phyloP scores from a whole-genome alignment of 2,329 filamentous ascomycete species.

The Sordariomycetes sp. region DNA sequence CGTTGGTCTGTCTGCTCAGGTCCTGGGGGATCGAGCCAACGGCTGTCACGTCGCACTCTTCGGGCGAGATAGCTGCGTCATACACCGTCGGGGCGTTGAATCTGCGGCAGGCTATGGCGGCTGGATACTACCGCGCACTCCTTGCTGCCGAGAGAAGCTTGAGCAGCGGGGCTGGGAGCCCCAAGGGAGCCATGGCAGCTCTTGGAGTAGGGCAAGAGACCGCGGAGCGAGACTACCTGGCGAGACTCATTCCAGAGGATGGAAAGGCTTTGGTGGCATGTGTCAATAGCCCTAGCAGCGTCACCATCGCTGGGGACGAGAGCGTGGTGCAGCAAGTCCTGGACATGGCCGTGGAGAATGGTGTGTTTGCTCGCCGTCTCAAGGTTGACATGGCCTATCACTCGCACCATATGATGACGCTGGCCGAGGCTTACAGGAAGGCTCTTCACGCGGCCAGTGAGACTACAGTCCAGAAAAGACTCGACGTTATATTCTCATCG shows the following conservation, averaged over 20 bases:
- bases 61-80: constrained; percentile 38
- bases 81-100: constrained; percentile 31
- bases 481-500: too few relatives aligned
- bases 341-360: constrained; percentile 1
- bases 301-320: constrained; percentile 6
- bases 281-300: constrained; percentile 8
- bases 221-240: too few relatives aligned
- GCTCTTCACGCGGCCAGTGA: background rate
- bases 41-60: constrained; percentile 34
- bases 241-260: background rate
- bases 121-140: constrained; percentile 12
- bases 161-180: too few relatives aligned
- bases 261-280: constrained; percentile 3
- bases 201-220: constrained; percentile 40
- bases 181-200: constrained; percentile 20
- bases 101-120: constrained; percentile 9
- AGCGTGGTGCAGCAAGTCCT: constrained; percentile 3
- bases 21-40: constrained; percentile 31
- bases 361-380: constrained; percentile 8
- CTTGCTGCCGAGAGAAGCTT: too few relatives aligned
- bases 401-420: constrained; percentile 7
- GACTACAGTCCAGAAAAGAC: too few relatives aligned
- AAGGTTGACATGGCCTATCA: constrained; percentile 9
- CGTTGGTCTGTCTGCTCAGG: constrained; percentile 30
- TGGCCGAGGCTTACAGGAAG: constrained; percentile 12